phyloP scores from a whole-genome alignment of 176 grass and related monocot species.

The Neostapfia colusana region DNA sequence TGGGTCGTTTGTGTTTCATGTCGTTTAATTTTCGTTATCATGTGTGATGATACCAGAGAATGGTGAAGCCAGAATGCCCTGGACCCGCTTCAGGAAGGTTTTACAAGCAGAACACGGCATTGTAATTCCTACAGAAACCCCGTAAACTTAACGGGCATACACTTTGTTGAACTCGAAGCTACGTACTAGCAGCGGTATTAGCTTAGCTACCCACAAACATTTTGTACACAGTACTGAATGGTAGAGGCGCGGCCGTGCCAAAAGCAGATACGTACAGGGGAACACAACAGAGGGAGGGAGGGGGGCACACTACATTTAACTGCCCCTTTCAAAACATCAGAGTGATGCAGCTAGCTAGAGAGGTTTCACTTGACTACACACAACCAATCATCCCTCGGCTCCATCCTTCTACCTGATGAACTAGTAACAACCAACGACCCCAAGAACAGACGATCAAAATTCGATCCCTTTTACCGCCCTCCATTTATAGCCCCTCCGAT shows the following conservation, averaged over 20 bases:
- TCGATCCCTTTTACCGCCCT: conserved; percentile 23
- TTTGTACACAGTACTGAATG: conserved; percentile 25
- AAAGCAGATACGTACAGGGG: conserved; percentile 52
- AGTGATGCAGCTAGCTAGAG: conserved; percentile 12
- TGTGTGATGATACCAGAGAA: not conserved
- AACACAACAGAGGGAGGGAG: conserved; percentile 45
- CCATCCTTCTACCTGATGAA: not conserved
- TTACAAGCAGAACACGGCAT: not conserved
- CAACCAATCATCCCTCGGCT: not conserved
- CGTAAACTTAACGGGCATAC: not conserved
- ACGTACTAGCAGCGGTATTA: not conserved
- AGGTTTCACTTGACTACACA: conserved; percentile 42
- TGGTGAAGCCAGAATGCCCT: not conserved
- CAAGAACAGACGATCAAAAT: conserved; percentile 39
- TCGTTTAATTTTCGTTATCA: too few species aligned
- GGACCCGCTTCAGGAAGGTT: not conserved
- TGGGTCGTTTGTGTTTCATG: too few species aligned
- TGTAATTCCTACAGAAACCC: not conserved
- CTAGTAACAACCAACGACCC: not conserved
- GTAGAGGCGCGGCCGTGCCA: not conserved
- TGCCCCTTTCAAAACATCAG: conserved; percentile 50
- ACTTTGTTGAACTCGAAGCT: conserved; percentile 18
- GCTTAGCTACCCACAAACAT: conserved; percentile 2
- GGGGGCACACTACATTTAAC: conserved; percentile 52
- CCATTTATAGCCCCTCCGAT: not conserved